A percentile compares a stretch with the other conserved stretches of the same genome.
Conservation (phyloP, 768 basidiomycete genomes). For the Multifurca ochricompacta region DNA sequence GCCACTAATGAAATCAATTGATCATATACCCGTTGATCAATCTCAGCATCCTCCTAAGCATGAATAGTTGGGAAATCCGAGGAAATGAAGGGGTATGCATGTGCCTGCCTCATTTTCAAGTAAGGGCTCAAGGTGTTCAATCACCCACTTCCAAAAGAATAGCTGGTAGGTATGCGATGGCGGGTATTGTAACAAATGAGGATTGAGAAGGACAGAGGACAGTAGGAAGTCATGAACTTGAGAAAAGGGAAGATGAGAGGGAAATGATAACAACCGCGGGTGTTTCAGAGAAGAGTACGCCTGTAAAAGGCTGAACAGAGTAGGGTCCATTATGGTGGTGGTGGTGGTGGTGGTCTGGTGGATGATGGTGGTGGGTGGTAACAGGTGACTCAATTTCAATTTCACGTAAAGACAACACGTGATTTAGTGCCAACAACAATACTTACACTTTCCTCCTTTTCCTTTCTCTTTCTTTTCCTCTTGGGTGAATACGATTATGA, state of each 20-base stretch:
- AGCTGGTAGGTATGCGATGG: conserved; percentile 57
- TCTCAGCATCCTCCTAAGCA: conserved; percentile 43
- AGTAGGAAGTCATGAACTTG: conserved; percentile 51
- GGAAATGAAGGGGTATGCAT: conserved; percentile 24
- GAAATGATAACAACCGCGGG: conserved; percentile 36
- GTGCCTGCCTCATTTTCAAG: conserved; percentile 40
- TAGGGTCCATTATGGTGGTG: too few species aligned
- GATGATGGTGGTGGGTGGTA: too few species aligned
- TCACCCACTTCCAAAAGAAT: conserved; percentile 68
- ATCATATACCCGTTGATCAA: conserved; percentile 59
- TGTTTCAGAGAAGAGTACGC: conserved; percentile 47
- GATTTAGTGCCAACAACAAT: too few species aligned
- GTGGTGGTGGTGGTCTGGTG: too few species aligned
- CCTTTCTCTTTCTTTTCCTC: too few species aligned
- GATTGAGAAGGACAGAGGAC: conserved; percentile 39
- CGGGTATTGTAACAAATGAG: conserved; percentile 49
- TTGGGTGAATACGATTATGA: too few species aligned
- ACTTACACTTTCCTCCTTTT: too few species aligned
- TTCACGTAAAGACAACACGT: too few species aligned
- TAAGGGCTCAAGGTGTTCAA: conserved; percentile 45
- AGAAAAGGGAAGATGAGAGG: conserved; percentile 31
- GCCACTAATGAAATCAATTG: conserved; percentile 44
- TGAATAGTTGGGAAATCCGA: conserved; percentile 11
- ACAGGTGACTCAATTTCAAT: too few species aligned
- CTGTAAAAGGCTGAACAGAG: conserved; percentile 39